Conservation (phyloP, 1,139 yeast genomes). For the Scheffersomyces stambukii region DNA sequence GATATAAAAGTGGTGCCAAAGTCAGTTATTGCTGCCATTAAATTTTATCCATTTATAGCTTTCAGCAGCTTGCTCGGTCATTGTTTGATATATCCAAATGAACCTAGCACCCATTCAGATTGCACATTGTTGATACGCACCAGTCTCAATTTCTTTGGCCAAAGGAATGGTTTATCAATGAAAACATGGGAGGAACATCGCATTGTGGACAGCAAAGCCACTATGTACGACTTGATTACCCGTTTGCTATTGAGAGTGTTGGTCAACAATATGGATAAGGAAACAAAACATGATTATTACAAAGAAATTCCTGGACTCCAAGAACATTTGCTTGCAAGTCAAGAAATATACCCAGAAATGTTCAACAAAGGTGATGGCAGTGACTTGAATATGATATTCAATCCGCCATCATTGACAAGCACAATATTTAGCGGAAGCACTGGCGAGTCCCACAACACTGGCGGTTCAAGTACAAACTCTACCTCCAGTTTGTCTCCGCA, state of each 20-base stretch:
- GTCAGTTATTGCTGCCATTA: conserved; percentile 25
- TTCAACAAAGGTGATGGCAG: too few relatives aligned
- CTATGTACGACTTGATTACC: conserved; percentile 14
- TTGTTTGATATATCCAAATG: conserved; percentile 16
- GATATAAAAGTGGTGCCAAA: conserved; percentile 16
- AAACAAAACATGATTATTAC: conserved; percentile 10
- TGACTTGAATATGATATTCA: background rate
- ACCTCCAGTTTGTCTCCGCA: background rate
- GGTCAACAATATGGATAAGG: conserved; percentile 12
- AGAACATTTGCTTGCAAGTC: conserved; percentile 15
- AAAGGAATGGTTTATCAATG: background rate
- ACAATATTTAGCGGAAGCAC: too few relatives aligned
- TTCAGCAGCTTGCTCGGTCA: conserved; percentile 27
- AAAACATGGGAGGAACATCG: conserved; percentile 1
- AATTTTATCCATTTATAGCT: conserved; percentile 32
- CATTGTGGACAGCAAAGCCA: conserved; percentile 14
- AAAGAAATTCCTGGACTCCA: conserved; percentile 12
- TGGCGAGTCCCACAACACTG: too few relatives aligned
- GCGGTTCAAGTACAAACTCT: too few relatives aligned
- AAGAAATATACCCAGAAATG: conserved; percentile 17
- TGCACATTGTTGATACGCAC: conserved; percentile 11
- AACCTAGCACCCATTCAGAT: conserved; percentile 10
- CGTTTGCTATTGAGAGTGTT: conserved; percentile 19
- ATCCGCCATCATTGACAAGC: background rate
- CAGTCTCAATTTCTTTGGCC: conserved; percentile 12